phyloP scores from a whole-genome alignment of 352 stramenopile species.

The Peronospora farinosa region DNA sequence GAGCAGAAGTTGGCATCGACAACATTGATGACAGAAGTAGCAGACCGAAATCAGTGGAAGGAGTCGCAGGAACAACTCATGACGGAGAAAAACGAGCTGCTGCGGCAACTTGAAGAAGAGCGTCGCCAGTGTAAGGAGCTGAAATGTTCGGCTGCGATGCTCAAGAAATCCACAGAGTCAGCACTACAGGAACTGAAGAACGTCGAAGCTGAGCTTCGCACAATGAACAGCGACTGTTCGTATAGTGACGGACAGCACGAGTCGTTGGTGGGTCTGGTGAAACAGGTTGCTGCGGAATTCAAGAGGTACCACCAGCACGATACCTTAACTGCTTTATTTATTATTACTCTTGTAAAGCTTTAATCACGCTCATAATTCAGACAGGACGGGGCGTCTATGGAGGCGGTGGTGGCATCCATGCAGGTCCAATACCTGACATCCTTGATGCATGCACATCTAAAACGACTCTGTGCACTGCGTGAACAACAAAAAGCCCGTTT shows the following conservation, averaged over 20 bases:
- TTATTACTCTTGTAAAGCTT: neutral
- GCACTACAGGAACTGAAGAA: slow-evolving; percentile 16
- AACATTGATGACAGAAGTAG: neutral
- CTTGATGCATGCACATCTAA: slow-evolving; percentile 8
- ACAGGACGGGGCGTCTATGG: slow-evolving; percentile 8
- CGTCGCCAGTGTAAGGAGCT: slow-evolving; percentile 5
- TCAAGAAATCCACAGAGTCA: slow-evolving; percentile 11
- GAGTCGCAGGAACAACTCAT: slow-evolving; percentile 2
- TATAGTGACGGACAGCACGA: slow-evolving; percentile 10
- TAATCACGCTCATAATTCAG: slow-evolving; percentile 1
- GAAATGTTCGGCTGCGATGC: slow-evolving; percentile 1
- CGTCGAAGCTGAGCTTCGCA: slow-evolving; percentile 16
- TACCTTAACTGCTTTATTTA: neutral
- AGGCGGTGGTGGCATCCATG: slow-evolving; percentile 14
- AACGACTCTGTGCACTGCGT: slow-evolving; percentile 11
- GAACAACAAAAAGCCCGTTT: slow-evolving; percentile 1
- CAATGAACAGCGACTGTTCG: slow-evolving; percentile 3
- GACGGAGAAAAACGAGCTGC: slow-evolving; percentile 7
- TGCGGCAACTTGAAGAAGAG: slow-evolving; percentile 14
- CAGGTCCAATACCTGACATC: slow-evolving; percentile 13
- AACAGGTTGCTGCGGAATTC: slow-evolving; percentile 8
- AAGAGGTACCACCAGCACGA: slow-evolving; percentile 9
- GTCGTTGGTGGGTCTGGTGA: slow-evolving; percentile 8
- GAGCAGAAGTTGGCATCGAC: slow-evolving; percentile 9
- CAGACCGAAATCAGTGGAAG: neutral